A percentile compares a stretch with the other conserved stretches of the same genome.
These are phyloP conservation scores for Exophiala calicioides DNA, from an alignment of 2,329 filamentous ascomycete species.

Conservation along the genomic window DNA sequence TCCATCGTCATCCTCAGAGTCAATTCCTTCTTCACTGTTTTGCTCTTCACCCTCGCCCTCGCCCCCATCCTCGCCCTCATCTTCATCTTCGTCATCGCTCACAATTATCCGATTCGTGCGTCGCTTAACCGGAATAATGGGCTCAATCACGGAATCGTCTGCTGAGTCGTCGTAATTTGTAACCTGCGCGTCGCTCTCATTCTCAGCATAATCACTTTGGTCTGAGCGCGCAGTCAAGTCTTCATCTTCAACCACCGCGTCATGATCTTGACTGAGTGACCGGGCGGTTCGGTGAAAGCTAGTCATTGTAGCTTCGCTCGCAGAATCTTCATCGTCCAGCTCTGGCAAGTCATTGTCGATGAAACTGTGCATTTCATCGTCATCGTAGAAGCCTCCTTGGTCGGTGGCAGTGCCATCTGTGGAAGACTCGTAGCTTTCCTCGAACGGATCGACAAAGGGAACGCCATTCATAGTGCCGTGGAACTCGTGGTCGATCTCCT, in stretches of 20 bases:
- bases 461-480: conserved; percentile 7
- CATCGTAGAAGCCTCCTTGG: conserved; percentile 17
- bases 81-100: conserved; percentile 26
- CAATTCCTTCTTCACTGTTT: conserved; percentile 10
- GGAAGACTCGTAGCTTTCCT: conserved; percentile 6
- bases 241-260: too few relatives aligned
- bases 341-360: conserved; percentile 20
- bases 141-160: conserved; percentile 13
- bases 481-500: conserved; percentile 21
- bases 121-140: neutral
- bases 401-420: conserved; percentile 4
- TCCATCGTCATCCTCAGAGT: neutral
- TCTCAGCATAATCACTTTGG: neutral
- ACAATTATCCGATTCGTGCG: conserved; percentile 12
- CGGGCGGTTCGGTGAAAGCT: neutral
- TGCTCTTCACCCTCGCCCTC: conserved; percentile 9
- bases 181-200: neutral
- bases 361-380: conserved; percentile 27
- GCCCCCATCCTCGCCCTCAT: conserved; percentile 4
- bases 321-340: conserved; percentile 21
- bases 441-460: conserved; percentile 1
- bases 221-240: neutral
- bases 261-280: neutral
- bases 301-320: conserved; percentile 20
- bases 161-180: conserved; percentile 22